These are phyloP conservation scores for Metarhizium rileyi DNA, from an alignment of 2,329 filamentous ascomycete species.

Conservation along the genomic window DNA sequence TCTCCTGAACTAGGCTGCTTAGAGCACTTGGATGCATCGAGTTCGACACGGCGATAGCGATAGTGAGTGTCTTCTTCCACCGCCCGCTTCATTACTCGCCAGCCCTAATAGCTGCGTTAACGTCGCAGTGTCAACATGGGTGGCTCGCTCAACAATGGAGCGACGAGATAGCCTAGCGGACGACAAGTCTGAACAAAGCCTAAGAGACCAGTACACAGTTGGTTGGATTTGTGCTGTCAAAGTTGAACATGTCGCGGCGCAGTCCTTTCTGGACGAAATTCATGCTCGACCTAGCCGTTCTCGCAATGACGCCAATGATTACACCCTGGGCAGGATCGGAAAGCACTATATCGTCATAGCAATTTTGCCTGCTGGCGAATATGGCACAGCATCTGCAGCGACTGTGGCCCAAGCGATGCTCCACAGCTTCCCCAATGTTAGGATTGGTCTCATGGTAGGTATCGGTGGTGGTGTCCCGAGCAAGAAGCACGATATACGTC, in stretches of 20 bases:
- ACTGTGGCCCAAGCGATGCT: conserved; percentile 17
- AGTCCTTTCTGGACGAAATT: conserved; percentile 13
- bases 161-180: too few relatives aligned
- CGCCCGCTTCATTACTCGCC: too few relatives aligned
- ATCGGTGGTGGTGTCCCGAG: conserved; percentile 26
- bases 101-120: too few relatives aligned
- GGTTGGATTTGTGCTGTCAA: conserved; percentile 17
- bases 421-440: conserved; percentile 20
- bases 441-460: conserved; percentile 23
- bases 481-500: conserved; percentile 5
- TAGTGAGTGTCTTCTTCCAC: too few relatives aligned
- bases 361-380: conserved; percentile 15
- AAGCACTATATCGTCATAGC: conserved; percentile 28
- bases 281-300: neutral
- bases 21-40: too few relatives aligned
- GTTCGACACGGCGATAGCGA: too few relatives aligned
- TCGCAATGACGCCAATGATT: conserved; percentile 12
- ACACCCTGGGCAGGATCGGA: conserved; percentile 21
- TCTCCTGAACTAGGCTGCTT: too few relatives aligned
- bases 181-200: too few relatives aligned
- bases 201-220: too few relatives aligned
- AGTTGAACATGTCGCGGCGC: conserved; percentile 12
- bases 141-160: too few relatives aligned
- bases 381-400: conserved; percentile 17
- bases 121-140: too few relatives aligned